Base-by-base conservation (phyloP, 1,284 basidiomycete genomes). In the Boletus sp. region DNA sequence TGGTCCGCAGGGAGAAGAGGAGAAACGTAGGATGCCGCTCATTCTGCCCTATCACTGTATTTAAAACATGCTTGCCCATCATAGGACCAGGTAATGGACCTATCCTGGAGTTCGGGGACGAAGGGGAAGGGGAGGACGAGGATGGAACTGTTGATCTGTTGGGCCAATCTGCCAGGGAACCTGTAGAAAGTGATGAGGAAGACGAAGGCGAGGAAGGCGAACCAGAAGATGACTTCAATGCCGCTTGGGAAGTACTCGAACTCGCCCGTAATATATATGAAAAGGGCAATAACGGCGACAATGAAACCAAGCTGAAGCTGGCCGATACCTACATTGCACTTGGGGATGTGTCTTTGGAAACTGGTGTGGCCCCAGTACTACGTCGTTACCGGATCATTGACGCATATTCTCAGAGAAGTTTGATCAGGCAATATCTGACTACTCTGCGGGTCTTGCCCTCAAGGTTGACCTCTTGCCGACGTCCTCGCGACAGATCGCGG, bases 161-260 rank as follows among this genome's bases (percentile, higher is more conserved):
- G 50, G 81, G 71, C 2, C 73, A 80, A 50, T 75, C 75, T n/a
- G 57, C 65, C 41, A 72, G 73, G 50, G 70, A 69, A 38, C 65
- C 65, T 8, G 77, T 75, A 8, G 72, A 68, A 23, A 72, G 65
- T 0, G 76, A 68, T 0, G 74, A 68, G 0, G 73, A 71, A 1
- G 79, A 76, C 0, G 82, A 75, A 16, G 82, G 72, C 3, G 82
- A 79, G 1, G 81, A 84, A 10, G 83, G 61, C 3, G 86, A 88
- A 58, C 90, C 88, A 0, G 92, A 94, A 61, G 91, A 95, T 58
- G 91, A 95, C 64, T 94, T 93, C 66, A 94, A 93, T 57, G 91
- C 91, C 25, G 91, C 92, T 12, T 95, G 92, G 92, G 91, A 94
- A 62, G 86, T 92, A 2, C 74, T 94, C 17, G 92, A 95, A 58